Evolutionary conservation across 2,329 filamentous ascomycete species (phyloP), one percentile per base, ranked within the genome.

Genomic region (Alternaria triticina): DNA sequence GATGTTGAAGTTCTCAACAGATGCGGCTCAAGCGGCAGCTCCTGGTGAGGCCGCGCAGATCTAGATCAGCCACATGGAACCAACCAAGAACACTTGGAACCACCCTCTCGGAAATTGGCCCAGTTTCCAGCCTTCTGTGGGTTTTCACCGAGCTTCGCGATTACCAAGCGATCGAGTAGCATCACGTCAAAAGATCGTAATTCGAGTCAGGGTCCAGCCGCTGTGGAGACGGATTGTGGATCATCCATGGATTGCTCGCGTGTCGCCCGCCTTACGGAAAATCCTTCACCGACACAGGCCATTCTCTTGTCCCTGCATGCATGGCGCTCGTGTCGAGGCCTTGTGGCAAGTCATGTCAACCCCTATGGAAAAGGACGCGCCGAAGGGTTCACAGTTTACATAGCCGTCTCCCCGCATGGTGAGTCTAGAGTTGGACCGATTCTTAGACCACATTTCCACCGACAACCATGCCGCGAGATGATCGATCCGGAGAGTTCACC

Each of bases 401-500:
- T 56, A 56, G 17, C 27, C n/a, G 43, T 47, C 43, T 25, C 36
- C 43, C 22, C 25, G 54, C 54, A 20, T 27, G 27, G 25, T n/a
- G 43, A 1, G 28, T 56, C 10, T 10, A 12, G 17, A 47, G 54
- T 56, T 47, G 43, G 17, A 9, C 43, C 54, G 17, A 27, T 56
- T 20, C 17, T 17, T 27, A 27, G 17, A 47, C 43, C 1, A 22
- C 20, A 57, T 49, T 49, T 40, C 40, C n/a, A 25, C 25, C 23
- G 23, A 60, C 30, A 50, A 65, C 22, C 23, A 65, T 65, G 63
- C 56, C 59, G 40, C 56, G 56, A 59, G 67, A 67, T 15, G 67
- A 69, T 59, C 67, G 65, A 27, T 65, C 67, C 25, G 28, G 22
- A 43, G 67, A 69, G 28, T 69, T 67, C 46, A 67, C 61, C 13